A percentile compares a stretch with the other conserved stretches of the same genome.
phyloP scores from a whole-genome alignment of 768 basidiomycete genomes.

The Tricholoma saponaceum region DNA sequence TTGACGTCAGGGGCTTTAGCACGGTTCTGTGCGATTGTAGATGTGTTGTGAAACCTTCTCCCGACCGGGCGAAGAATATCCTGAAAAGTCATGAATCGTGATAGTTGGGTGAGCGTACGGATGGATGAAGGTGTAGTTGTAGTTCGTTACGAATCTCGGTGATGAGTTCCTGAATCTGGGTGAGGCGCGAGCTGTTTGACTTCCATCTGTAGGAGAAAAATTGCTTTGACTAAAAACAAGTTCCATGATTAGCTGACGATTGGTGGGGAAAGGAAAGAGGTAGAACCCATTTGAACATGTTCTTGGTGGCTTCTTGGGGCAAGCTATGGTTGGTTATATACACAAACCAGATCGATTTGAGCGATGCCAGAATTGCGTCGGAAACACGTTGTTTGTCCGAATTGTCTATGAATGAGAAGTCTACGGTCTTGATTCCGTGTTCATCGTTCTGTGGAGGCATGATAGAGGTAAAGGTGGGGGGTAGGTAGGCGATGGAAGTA shows the following conservation, averaged over 20 bases:
- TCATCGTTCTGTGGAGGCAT: neutral
- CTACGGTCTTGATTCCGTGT: constrained; percentile 18
- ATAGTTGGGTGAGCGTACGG: constrained; percentile 21
- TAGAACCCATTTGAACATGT: constrained; percentile 40
- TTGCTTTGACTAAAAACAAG: constrained; percentile 23
- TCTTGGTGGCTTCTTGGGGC: constrained; percentile 27
- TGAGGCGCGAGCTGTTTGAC: constrained; percentile 42
- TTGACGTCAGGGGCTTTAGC: constrained; percentile 37
- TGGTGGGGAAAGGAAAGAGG: neutral
- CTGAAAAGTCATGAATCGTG: constrained; percentile 15
- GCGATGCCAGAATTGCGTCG: constrained; percentile 36
- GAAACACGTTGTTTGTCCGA: constrained; percentile 35
- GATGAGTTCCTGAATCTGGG: constrained; percentile 39
- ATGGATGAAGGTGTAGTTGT: constrained; percentile 14
- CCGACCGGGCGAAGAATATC: constrained; percentile 34
- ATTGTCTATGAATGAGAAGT: constrained; percentile 41
- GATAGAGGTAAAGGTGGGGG: constrained; percentile 15
- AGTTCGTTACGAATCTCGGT: constrained; percentile 28
- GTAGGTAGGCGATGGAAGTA: constrained; percentile 13
- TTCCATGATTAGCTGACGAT: neutral
- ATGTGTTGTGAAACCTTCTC: constrained; percentile 36
- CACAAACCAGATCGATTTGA: constrained; percentile 44
- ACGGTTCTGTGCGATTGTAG: constrained; percentile 27
- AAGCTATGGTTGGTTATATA: constrained; percentile 43
- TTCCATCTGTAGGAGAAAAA: constrained; percentile 36